phyloP scores from a whole-genome alignment of 768 basidiomycete genomes.

The Daedaleopsis sinensis region DNA sequence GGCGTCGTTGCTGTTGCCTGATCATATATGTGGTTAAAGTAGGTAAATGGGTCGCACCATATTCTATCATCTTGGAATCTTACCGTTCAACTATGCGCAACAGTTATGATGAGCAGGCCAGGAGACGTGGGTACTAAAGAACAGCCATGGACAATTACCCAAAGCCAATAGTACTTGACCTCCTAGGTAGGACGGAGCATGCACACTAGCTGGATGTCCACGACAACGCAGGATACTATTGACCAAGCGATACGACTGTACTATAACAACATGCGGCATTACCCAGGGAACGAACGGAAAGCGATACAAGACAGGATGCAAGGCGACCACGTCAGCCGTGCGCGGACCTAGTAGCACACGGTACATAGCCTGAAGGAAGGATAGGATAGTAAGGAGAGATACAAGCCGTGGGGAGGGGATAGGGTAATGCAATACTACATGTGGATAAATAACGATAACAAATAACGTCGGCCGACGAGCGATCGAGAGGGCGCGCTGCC shows the following conservation, averaged over 20 bases:
- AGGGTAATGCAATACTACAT: neutral
- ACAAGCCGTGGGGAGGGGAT: neutral
- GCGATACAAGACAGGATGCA: neutral
- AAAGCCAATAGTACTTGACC: no score
- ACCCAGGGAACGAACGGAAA: neutral
- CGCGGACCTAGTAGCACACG: neutral
- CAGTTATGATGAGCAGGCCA: no score
- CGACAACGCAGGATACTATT: neutral
- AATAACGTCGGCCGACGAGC: neutral
- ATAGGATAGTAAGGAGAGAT: neutral
- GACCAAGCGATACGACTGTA: neutral
- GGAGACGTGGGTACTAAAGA: no score
- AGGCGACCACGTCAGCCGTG: neutral
- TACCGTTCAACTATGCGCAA: no score
- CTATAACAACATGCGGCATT: neutral
- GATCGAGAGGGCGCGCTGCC: neutral
- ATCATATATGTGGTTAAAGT: no score
- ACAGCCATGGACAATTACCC: no score
- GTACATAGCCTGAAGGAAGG: neutral
- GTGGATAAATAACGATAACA: conserved; percentile 1
- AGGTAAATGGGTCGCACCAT: no score
- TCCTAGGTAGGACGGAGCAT: neutral
- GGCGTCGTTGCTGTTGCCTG: no score
- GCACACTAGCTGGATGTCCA: neutral
- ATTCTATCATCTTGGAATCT: no score